Evolutionary conservation across 331 rosid genomes (phyloP).

Genomic region (Malus hybrid): DNA sequence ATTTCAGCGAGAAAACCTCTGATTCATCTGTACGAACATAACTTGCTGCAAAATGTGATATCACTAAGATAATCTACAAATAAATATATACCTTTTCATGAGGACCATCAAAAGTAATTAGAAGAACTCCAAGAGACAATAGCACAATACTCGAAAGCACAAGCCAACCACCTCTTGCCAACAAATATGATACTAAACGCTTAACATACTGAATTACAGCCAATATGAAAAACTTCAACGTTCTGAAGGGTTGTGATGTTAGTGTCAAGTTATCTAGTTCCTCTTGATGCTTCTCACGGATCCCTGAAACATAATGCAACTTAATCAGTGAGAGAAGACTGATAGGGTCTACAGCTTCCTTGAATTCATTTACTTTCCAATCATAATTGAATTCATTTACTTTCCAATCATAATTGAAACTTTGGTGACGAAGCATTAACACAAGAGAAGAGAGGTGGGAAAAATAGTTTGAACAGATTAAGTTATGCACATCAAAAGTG

Average conservation of each 20-base stretch:
- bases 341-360: conserved; percentile 8
- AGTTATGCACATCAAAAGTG: background rate
- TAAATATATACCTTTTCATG: conserved; percentile 61
- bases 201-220: conserved; percentile 56
- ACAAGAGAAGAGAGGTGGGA: background rate
- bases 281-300: conserved; percentile 37
- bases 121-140: conserved; percentile 47
- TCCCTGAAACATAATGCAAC: conserved; percentile 45
- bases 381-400: background rate
- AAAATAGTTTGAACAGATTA: background rate
- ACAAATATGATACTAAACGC: conserved; percentile 45
- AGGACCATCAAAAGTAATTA: conserved; percentile 58
- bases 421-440: background rate
- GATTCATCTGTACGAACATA: background rate
- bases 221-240: conserved; percentile 66
- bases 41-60: conserved; percentile 8
- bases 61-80: conserved; percentile 6
- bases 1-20: background rate
- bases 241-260: conserved; percentile 64
- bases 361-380: background rate
- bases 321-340: background rate
- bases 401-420: background rate
- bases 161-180: conserved; percentile 88
- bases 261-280: conserved; percentile 78
- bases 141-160: conserved; percentile 58